Evolutionary conservation across 2,329 filamentous ascomycete species (phyloP).

Genomic region (Torrubiella hemipterigena): DNA sequence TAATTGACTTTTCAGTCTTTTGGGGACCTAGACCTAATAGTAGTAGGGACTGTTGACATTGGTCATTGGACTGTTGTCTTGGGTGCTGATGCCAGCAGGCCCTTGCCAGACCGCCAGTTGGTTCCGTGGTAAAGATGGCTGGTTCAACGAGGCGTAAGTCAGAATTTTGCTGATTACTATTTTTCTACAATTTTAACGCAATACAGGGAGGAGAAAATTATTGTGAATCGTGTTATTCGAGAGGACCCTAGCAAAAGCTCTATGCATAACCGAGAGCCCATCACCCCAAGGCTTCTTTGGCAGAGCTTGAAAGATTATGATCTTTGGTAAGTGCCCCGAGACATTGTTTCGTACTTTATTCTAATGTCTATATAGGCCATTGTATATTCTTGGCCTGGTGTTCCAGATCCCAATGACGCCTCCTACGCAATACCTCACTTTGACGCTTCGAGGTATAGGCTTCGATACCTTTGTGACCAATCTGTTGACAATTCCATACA

Average conservation of each 20-base stretch:
- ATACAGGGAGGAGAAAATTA: slow-evolving; percentile 37
- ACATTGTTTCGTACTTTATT: too few species aligned
- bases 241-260: slow-evolving; percentile 45
- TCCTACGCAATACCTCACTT: slow-evolving; percentile 36
- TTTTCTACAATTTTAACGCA: too few species aligned
- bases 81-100: slow-evolving; percentile 12
- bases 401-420: slow-evolving; percentile 35
- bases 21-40: too few species aligned
- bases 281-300: slow-evolving; percentile 35
- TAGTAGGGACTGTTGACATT: slow-evolving; percentile 19
- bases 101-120: slow-evolving; percentile 35
- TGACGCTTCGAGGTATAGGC: slow-evolving; percentile 36
- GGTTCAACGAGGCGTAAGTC: slow-evolving; percentile 13
- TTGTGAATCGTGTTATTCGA: slow-evolving; percentile 43
- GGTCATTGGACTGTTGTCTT: slow-evolving; percentile 10
- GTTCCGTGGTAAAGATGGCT: slow-evolving; percentile 33
- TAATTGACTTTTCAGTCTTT: slow-evolving; percentile 7
- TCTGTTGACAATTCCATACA: slow-evolving; percentile 40
- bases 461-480: slow-evolving; percentile 43
- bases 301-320: slow-evolving; percentile 40
- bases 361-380: slow-evolving; percentile 21
- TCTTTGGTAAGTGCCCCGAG: slow-evolving; percentile 25
- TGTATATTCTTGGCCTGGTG: slow-evolving; percentile 37
- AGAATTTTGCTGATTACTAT: too few species aligned
- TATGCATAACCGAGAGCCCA: slow-evolving; percentile 45